Base-by-base conservation (phyloP, 2,329 filamentous ascomycete species). In the Neoascochyta sp. region DNA sequence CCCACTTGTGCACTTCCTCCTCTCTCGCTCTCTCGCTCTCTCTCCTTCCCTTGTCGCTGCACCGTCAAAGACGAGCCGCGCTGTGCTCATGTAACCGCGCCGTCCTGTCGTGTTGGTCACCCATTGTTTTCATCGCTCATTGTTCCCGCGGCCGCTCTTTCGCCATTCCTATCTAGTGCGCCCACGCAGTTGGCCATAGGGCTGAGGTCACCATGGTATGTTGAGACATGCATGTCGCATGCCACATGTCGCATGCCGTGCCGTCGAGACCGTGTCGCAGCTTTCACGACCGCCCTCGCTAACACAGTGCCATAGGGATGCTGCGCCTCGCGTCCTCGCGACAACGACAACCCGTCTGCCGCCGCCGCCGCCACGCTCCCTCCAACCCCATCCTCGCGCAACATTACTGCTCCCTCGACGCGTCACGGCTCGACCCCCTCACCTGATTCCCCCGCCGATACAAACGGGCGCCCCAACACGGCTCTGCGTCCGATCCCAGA, bases 401-500 rank as follows among this genome's bases (percentile, higher is more conserved):
- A 47, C 28, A 46, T 53, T 25, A 48, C 40, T 5, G 36, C 44
- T 9, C 28, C 45, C 3, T 42, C 45, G 3, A 39, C 43, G 6
- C 40, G 19, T 17, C 23, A 22, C 7, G 15, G 4, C 20, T 22
- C 20, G 9, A 9, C 5, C 20, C 20, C 10, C 20, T n/a, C n/a
- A n/a, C n/a, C n/a, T n/a, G 10, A 21, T 29, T 1, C 29, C 29
- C 9, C 19, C 11, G 7, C 18, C 33, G 8, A 24, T 27, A 22
- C 24, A 16, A 32, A 36, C 17, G 36, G 41, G 24, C 51, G 50
- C 22, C 55, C 55, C 1, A 60, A 59, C 28, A 36, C 39, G 10
- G 45, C 46, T 7, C 38, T 61, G 6, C 53, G 45, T 17, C 42
- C 45, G 6, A 48, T 60, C 13, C 36, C 47, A n/a, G 27, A 46